Conservation (phyloP, 345 rosid genomes). For the Hirschfeldia incana region DNA sequence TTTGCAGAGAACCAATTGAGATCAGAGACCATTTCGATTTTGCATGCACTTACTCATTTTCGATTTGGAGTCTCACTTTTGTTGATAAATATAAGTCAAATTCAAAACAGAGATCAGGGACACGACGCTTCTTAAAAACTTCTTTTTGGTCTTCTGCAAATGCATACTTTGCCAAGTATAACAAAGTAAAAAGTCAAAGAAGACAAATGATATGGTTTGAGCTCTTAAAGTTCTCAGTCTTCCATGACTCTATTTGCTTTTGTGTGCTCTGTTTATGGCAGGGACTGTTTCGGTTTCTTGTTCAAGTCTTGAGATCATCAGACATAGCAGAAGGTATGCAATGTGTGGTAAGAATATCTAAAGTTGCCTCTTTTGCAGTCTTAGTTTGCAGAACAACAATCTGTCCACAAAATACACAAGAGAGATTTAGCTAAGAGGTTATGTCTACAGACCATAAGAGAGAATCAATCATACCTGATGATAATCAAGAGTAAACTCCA, state of each 20-base stretch:
- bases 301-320: conserved; percentile 68
- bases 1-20: neutral
- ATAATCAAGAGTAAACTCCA: conserved; percentile 78
- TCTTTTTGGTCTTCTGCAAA: neutral
- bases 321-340: conserved; percentile 88
- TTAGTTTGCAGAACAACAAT: conserved; percentile 63
- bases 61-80: neutral
- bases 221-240: conserved; percentile 3
- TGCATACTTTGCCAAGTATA: conserved; percentile 19
- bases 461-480: conserved; percentile 55
- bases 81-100: neutral
- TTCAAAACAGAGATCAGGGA: neutral
- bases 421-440: conserved; percentile 11
- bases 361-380: conserved; percentile 80
- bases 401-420: conserved; percentile 39
- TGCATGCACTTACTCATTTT: neutral
- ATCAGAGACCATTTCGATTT: neutral
- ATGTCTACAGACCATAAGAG: neutral
- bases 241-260: conserved; percentile 15
- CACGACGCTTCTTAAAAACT: neutral
- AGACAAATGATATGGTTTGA: neutral
- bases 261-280: neutral
- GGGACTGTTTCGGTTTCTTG: neutral
- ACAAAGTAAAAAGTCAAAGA: neutral
- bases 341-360: conserved; percentile 76